Evolutionary conservation across 2,329 filamentous ascomycete genomes (phyloP).

Genomic region (Fusarium keratoplasticum): DNA sequence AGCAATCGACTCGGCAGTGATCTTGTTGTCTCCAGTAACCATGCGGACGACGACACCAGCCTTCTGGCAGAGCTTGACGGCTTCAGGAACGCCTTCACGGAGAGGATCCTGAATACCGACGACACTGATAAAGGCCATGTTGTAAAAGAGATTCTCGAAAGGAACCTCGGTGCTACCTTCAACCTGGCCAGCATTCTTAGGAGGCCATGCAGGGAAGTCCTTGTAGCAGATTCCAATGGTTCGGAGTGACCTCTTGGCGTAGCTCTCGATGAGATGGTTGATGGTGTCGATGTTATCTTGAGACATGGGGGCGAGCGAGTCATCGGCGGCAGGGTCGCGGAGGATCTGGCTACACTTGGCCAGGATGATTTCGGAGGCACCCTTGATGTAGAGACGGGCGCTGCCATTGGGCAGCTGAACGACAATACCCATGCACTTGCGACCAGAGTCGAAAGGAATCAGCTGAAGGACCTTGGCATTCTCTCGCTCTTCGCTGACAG

Average conservation of each 20-base stretch:
- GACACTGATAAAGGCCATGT: conserved; percentile 76
- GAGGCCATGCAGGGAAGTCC: conserved; percentile 89
- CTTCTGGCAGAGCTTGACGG: conserved; percentile 77
- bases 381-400: conserved; percentile 71
- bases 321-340: conserved; percentile 60
- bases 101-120: conserved; percentile 87
- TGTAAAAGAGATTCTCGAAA: conserved; percentile 74
- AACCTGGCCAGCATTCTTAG: conserved; percentile 67
- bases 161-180: conserved; percentile 70
- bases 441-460: conserved; percentile 79
- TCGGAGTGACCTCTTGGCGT: conserved; percentile 82
- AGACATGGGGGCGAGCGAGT: conserved; percentile 58
- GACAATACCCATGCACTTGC: conserved; percentile 78
- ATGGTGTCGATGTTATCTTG: conserved; percentile 68
- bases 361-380: conserved; percentile 74
- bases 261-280: conserved; percentile 77
- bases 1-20: conserved; percentile 83
- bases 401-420: conserved; percentile 62
- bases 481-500: conserved; percentile 72
- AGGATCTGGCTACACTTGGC: conserved; percentile 65
- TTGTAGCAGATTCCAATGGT: conserved; percentile 88
- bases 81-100: conserved; percentile 78
- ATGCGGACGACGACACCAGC: conserved; percentile 85
- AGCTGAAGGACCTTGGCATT: conserved; percentile 71
- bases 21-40: conserved; percentile 86